Evolutionary conservation across 2,329 filamentous ascomycete species (phyloP).

Genomic region (Fusarium sp.): DNA sequence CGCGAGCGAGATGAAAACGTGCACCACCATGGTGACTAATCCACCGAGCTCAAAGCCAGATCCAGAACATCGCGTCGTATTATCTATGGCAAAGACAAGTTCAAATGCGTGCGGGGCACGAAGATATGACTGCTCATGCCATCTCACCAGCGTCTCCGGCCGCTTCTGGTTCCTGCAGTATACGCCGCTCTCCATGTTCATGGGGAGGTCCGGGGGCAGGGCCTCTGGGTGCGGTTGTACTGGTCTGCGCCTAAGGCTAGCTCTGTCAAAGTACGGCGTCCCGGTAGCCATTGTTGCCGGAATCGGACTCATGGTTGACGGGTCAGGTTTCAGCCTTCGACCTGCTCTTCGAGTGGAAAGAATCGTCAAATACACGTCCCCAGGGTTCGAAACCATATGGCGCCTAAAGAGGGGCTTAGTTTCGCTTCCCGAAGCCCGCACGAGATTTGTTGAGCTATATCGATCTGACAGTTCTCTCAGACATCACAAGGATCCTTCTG

Average conservation of each 20-base stretch:
- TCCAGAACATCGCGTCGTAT: background rate
- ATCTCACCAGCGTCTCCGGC: background rate
- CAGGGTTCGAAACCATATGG: background rate
- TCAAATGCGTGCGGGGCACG: accelerated
- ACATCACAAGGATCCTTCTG: background rate
- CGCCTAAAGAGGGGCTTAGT: accelerated
- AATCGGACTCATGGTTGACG: background rate
- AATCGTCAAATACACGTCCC: background rate
- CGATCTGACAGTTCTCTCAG: background rate
- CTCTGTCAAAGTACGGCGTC: background rate
- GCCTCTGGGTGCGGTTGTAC: background rate
- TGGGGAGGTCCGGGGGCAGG: accelerated
- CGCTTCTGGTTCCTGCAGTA: background rate
- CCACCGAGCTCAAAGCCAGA: background rate
- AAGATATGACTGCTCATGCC: background rate
- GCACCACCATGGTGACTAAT: background rate
- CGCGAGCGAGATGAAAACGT: background rate
- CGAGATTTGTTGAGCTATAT: background rate
- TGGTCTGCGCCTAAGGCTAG: background rate
- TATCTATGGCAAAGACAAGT: background rate
- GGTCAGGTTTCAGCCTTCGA: background rate
- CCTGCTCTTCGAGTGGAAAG: background rate
- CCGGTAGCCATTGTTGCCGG: background rate
- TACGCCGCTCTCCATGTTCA: background rate
- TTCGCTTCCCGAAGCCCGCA: background rate